Conservation (phyloP, 192 early-diverging fungal species). For the Entomortierella parvispora region DNA sequence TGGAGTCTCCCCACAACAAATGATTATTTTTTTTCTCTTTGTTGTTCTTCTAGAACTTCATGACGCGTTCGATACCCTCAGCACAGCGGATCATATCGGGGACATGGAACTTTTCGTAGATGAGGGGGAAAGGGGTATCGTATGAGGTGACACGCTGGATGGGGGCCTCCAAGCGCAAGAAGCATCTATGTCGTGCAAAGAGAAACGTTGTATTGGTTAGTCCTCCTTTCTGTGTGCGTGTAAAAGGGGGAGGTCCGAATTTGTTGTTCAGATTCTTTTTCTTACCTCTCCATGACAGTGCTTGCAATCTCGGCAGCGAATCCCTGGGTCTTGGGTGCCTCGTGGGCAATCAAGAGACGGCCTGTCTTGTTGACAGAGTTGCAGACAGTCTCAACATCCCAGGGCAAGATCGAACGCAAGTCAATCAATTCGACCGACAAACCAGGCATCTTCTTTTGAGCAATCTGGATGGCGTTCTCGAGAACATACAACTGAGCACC, state of each 20-base stretch:
- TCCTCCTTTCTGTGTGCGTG: too few relatives aligned
- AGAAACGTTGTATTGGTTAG: too few relatives aligned
- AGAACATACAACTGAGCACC: conserved; percentile 95
- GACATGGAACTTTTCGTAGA: conserved; percentile 94
- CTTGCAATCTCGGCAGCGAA: conserved; percentile 93
- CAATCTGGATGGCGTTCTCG: conserved; percentile 88
- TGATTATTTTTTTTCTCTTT: background rate
- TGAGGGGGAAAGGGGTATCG: conserved; percentile 88
- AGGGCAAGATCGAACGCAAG: conserved; percentile 88
- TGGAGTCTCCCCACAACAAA: too few relatives aligned
- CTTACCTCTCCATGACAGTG: conserved; percentile 81
- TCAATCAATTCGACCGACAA: conserved; percentile 93
- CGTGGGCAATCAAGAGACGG: conserved; percentile 90
- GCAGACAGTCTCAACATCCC: conserved; percentile 90
- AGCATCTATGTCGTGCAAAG: conserved; percentile 70
- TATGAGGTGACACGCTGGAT: conserved; percentile 75
- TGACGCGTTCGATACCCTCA: conserved; percentile 87
- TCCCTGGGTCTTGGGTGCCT: conserved; percentile 90
- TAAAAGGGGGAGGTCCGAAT: too few relatives aligned
- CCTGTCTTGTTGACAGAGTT: conserved; percentile 96
- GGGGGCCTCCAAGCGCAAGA: conserved; percentile 91
- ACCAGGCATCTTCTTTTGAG: conserved; percentile 88
- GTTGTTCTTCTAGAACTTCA: conserved; percentile 68
- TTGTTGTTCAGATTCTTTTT: too few relatives aligned
- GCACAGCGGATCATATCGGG: conserved; percentile 84